Conservation (phyloP, 148 eudicot species). For the Fagopyrum esculentum region DNA sequence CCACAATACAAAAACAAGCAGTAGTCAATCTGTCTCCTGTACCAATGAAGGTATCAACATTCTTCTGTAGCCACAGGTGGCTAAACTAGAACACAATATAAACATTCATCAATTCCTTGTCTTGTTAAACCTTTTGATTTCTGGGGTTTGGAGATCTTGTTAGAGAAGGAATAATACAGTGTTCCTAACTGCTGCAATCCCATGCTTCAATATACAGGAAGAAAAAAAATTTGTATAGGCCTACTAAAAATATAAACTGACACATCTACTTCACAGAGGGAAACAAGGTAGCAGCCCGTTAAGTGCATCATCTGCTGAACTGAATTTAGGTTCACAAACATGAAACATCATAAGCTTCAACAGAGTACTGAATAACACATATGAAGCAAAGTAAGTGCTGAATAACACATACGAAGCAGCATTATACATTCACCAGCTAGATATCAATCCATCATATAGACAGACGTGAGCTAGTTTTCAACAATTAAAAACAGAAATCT, state of each 20-base stretch:
- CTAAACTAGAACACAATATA: background rate
- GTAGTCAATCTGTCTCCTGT: background rate
- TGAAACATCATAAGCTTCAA: background rate
- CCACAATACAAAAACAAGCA: background rate
- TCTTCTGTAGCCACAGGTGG: background rate
- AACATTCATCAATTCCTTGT: background rate
- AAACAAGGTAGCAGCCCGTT: background rate
- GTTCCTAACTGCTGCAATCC: background rate
- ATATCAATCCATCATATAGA: background rate
- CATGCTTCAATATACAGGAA: background rate
- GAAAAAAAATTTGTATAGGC: background rate
- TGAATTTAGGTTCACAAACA: background rate
- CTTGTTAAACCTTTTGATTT: background rate
- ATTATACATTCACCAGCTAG: background rate
- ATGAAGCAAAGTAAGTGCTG: background rate
- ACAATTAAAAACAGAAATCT: background rate
- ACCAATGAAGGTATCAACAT: background rate
- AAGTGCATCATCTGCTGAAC: background rate
- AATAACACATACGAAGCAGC: background rate
- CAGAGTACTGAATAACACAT: background rate
- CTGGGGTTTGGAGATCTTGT: background rate
- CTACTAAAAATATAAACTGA: background rate
- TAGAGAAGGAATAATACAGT: background rate
- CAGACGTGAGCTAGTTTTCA: background rate
- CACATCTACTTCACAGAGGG: slow-evolving; percentile 2